Evolutionary conservation across 2,329 filamentous ascomycete species (phyloP), one percentile per base, ranked within the genome.

Genomic region (Fusarium zealandicum): DNA sequence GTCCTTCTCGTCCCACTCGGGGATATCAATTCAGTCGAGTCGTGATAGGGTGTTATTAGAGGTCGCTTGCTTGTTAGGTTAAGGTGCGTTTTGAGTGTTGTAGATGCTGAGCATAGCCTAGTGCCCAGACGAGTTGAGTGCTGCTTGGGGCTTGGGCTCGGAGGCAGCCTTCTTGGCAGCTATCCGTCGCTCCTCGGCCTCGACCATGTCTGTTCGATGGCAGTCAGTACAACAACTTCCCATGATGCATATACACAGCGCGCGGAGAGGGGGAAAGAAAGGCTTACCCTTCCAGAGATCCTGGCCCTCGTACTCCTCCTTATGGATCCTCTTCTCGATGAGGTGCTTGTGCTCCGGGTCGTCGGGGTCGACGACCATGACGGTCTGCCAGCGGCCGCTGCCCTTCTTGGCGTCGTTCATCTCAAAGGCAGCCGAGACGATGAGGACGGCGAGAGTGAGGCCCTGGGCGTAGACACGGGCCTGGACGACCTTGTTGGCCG

Each of bases 391-490:
- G 72, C 89, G 82, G 61, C 88, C 90, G 69, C 83, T 83, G 41
- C 91, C 91, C 70, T 83, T 84, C 71, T 86, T 87, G 63, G 89
- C 89, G 75, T 99, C 95, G 47, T 75, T 76, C 61, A 84, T 81
- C 84, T 97, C 93, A 67, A 97, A 89, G 10, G 86, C 89, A 39
- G 93, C 92, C 27, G 87, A 90, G 51, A 90, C 86, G 70, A 96
- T 83, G 51, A 97, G 80, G 44, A 96, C 91, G 60, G 88, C 90
- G 39, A 97, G 80, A 5, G 93, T 96, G 66, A 96, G 78, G 6
- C 90, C 92, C 79, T 97, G 93, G 4, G 93, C 93, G 76, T 96
- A 96, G 62, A 97, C 89, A 83, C 93, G 88, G 18, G 92, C 93
- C 81, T 97, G 93, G 13, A 97, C 93, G 17, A 97, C 78, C 82